Base-by-base conservation (phyloP, 257 asterid genomes). In the Scutellaria galericulata region DNA sequence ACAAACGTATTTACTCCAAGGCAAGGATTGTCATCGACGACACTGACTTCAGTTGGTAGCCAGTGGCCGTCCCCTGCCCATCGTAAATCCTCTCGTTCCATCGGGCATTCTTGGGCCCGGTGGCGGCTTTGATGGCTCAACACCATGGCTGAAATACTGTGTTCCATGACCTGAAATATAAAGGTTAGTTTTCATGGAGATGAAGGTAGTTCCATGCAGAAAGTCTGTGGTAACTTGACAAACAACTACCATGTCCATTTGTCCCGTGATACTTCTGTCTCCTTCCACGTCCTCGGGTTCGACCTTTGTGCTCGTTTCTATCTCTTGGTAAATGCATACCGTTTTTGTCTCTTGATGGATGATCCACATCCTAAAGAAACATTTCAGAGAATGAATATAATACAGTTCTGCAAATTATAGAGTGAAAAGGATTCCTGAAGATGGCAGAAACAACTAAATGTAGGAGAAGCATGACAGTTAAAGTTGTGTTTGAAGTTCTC, bases 71-170 rank as follows among this genome's bases (percentile, higher is more conserved):
- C 98, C 98, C 47, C 98, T 87, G 60, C 98, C 98, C 88, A 89
- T 51, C 9, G 91, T 64, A 71, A 93, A 93, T 66, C 97, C 98
- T 80, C 88, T 85, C 64, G 99, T 90, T 63, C 99, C 99, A 68
- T 92, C 99, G 0, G 99, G 99, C 99, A 95, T 95, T 75, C 68
- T 86, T n/a, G 98, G 99, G 14, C 98, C 99, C 2, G 99, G 98
- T 45, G 98, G 97, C 0, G 96, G 98, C 81, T 92, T 95, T 22
- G 96, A 83, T 41, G 88, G 85, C 70, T 95, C 99, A 46, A 73
- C 31, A 14, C 60, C 80, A 75, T 86, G 97, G 71, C 69, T 52
- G 7, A 84, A 67, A 20, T 78, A 62, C 48, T 78, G 86, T 3
- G 83, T 76, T 59, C 90, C 96, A 12, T 83, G 95, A 59, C 95